Conservation (phyloP, 1,284 basidiomycete genomes). For the Cryptococcus wingfieldii region DNA sequence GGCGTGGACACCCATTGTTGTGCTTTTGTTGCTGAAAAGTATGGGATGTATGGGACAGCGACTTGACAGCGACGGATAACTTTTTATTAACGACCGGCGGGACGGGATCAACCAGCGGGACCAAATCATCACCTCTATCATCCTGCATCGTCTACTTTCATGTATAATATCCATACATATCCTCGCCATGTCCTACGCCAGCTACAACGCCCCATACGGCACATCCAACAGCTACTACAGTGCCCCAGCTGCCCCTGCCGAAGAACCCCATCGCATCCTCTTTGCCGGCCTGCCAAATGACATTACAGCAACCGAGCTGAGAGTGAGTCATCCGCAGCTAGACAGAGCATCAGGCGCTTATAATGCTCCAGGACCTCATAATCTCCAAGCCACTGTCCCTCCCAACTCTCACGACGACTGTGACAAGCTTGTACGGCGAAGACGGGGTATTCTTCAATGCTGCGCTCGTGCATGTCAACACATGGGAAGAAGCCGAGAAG, state of each 20-base stretch:
- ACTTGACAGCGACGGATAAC: too few species aligned
- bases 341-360: background rate
- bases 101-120: too few species aligned
- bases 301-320: slow-evolving; percentile 33
- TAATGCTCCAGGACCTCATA: slow-evolving; percentile 28
- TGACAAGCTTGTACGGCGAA: slow-evolving; percentile 25
- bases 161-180: background rate
- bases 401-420: slow-evolving; percentile 19
- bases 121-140: background rate
- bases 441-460: slow-evolving; percentile 30
- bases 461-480: slow-evolving; percentile 32
- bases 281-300: slow-evolving; percentile 41
- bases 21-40: background rate
- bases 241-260: background rate
- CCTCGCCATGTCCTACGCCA: background rate
- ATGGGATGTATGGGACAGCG: too few species aligned
- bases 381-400: slow-evolving; percentile 27
- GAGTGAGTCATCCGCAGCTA: slow-evolving; percentile 19
- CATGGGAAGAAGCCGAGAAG: slow-evolving; percentile 35
- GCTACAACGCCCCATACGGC: too few species aligned
- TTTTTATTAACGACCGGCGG: too few species aligned
- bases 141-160: background rate
- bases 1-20: slow-evolving; percentile 18
- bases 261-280: slow-evolving; percentile 25
- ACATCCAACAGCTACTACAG: too few species aligned